Percentiles rank a stretch among this genome's conserved stretches.
These are phyloP conservation scores for Aspergillus hiratsukae DNA, from an alignment of 2,329 filamentous ascomycete species.

Conservation along the genomic window DNA sequence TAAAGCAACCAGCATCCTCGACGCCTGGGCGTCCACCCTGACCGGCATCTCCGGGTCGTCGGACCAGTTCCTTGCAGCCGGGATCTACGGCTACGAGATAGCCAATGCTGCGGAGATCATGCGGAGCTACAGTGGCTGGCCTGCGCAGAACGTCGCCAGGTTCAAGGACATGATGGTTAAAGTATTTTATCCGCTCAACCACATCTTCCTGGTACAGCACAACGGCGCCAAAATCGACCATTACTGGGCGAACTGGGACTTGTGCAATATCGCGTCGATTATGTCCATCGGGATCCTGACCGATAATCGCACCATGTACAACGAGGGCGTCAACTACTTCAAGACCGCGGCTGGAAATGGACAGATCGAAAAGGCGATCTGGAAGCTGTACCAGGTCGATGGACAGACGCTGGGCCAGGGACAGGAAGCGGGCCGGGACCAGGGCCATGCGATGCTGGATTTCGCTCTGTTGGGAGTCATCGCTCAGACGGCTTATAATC, in stretches of 20 bases:
- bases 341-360: conserved; percentile 38
- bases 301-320: conserved; percentile 41
- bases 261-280: conserved; percentile 41
- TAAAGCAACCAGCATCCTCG: conserved; percentile 34
- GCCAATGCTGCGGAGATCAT: conserved; percentile 47
- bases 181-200: conserved; percentile 40
- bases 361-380: conserved; percentile 2
- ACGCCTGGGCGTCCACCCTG: conserved; percentile 37
- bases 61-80: conserved; percentile 39
- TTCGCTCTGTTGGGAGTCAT: conserved; percentile 39
- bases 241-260: conserved; percentile 46
- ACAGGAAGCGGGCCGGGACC: conserved; percentile 44
- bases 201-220: conserved; percentile 35
- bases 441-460: conserved; percentile 43
- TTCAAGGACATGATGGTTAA: conserved; percentile 29
- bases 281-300: conserved; percentile 41
- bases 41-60: conserved; percentile 29
- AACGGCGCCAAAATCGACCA: conserved; percentile 31
- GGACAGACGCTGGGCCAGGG: conserved; percentile 33
- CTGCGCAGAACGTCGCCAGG: conserved; percentile 17
- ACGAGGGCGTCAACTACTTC: conserved; percentile 40
- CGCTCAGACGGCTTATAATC: conserved; percentile 42
- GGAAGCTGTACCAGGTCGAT: conserved; percentile 7
- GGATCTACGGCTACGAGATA: conserved; percentile 45
- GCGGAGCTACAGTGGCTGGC: conserved; percentile 33